phyloP scores from a whole-genome alignment of 2,329 filamentous ascomycete genomes.

The Tolypocladium cylindrosporum region DNA sequence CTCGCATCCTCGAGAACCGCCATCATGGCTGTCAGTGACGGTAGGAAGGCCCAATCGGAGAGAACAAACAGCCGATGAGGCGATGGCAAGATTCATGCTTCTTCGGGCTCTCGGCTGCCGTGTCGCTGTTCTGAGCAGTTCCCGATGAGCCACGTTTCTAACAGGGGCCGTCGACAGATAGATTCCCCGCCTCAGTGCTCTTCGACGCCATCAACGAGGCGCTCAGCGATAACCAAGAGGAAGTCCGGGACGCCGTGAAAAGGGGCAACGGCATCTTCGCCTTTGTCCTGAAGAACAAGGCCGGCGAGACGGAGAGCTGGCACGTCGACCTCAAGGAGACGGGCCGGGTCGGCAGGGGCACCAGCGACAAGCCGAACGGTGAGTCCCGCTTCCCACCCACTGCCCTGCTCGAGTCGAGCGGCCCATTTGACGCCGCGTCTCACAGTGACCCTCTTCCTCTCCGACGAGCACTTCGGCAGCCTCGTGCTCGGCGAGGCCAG shows the following conservation, averaged over 20 bases:
- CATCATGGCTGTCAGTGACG: not conserved
- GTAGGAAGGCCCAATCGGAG: not conserved
- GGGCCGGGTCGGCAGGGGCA: conserved; percentile 70
- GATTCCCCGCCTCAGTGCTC: conserved; percentile 80
- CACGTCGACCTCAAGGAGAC: conserved; percentile 91
- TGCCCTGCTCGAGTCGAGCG: no score
- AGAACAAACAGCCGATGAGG: no score
- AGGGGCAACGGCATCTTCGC: conserved; percentile 78
- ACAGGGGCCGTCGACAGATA: conserved; percentile 39
- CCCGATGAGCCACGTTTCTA: not conserved
- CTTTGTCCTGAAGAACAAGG: conserved; percentile 83
- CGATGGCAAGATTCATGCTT: no score
- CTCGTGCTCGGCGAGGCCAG: conserved; percentile 82
- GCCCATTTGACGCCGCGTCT: no score
- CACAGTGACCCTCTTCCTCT: conserved; percentile 70
- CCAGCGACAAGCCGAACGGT: conserved; percentile 71
- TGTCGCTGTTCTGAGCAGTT: no score
- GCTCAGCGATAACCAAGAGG: conserved; percentile 57
- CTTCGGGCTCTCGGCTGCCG: no score
- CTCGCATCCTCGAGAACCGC: no score
- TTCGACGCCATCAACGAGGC: conserved; percentile 79
- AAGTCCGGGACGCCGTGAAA: conserved; percentile 82
- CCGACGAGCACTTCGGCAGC: conserved; percentile 76
- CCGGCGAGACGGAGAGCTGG: conserved; percentile 76
- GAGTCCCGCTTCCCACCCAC: no score